Base-by-base conservation (phyloP, 495 filamentous ascomycete genomes). In the Xylaria acuta region DNA sequence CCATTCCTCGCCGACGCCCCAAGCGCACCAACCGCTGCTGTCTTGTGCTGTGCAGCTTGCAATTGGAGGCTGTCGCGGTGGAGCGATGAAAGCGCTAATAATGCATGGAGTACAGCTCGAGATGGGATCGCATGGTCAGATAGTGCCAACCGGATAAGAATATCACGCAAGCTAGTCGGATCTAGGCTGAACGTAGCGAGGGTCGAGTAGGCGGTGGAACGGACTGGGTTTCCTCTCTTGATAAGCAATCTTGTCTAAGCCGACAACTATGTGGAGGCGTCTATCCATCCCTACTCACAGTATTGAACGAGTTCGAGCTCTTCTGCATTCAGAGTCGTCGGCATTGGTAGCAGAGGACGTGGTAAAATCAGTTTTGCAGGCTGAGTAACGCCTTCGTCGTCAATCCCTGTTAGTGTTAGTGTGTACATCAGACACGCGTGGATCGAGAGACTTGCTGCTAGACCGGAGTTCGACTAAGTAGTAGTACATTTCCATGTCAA, bases 21-120 rank as follows among this genome's bases (percentile, higher is more conserved):
- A 64, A 81, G 60, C 8, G 71, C 71, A 18, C 73, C 69, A 34
- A 81, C 51, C 32, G 77, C 78, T 12, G 75, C 77, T 34, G 78
- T 77, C 59, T 81, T 81, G 53, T 78, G 76, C 66, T 79, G 68
- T n/a, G 75, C 51, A 16, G 78, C 80, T 54, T 80, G 78, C n/a
- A 72, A 38, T 54, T 78, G 64, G 49, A 79, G 69, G 38, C 71
- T 75, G 56, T 80, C 67, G 47, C 75, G 76, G 68, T 76, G 76
- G 20, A 80, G 74, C 32, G 79, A 77, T 63, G 80, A 78, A 27
- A 82, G 70, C 34, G 79, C 79, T 36, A 82, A 74, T 25, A 82
- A 25, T 16, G 75, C 62, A n/a, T 76, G 74, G 40, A 77, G 74
- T 14, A 80, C 58, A 6, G 80, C 80, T 22, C 51, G 62, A 30